Evolutionary conservation across 306 rosid species (phyloP).

Genomic region (Castanopsis chinensis): DNA sequence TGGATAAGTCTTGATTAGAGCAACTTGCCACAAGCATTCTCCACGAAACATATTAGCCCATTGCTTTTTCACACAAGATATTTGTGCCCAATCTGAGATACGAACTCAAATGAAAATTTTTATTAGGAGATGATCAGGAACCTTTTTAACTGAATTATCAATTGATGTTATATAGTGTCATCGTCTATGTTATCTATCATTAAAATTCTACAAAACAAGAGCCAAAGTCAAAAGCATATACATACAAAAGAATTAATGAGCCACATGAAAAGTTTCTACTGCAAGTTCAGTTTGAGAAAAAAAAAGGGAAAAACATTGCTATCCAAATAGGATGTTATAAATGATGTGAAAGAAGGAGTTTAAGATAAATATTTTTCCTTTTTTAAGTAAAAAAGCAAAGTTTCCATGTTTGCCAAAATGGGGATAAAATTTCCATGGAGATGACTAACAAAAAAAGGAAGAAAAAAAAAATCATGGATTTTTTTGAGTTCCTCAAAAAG

Average conservation of each 20-base stretch:
- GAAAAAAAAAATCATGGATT: not conserved
- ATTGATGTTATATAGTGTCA: constrained; percentile 13
- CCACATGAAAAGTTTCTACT: not conserved
- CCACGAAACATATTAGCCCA: constrained; percentile 60
- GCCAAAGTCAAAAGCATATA: not conserved
- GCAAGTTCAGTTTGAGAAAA: not conserved
- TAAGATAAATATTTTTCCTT: not conserved
- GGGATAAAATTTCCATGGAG: not conserved
- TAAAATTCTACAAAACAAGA: constrained; percentile 29
- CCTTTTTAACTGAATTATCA: constrained; percentile 36
- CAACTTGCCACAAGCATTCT: constrained; percentile 74
- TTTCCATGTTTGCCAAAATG: not conserved
- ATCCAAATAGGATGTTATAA: not conserved
- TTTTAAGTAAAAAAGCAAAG: not conserved
- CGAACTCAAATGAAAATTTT: constrained; percentile 63
- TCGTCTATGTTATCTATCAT: constrained; percentile 21
- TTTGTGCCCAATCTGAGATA: constrained; percentile 46
- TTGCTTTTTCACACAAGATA: constrained; percentile 59
- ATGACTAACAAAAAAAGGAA: not conserved
- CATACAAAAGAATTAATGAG: not conserved
- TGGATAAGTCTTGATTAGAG: constrained; percentile 49
- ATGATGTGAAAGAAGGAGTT: not conserved
- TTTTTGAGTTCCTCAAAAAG: not conserved
- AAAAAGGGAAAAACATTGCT: not conserved
- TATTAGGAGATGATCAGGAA: constrained; percentile 63